A percentile compares a stretch with the other conserved stretches of the same genome.
Evolutionary conservation across 2,329 filamentous ascomycete genomes (phyloP).

Genomic region (Fusarium subtropicale): DNA sequence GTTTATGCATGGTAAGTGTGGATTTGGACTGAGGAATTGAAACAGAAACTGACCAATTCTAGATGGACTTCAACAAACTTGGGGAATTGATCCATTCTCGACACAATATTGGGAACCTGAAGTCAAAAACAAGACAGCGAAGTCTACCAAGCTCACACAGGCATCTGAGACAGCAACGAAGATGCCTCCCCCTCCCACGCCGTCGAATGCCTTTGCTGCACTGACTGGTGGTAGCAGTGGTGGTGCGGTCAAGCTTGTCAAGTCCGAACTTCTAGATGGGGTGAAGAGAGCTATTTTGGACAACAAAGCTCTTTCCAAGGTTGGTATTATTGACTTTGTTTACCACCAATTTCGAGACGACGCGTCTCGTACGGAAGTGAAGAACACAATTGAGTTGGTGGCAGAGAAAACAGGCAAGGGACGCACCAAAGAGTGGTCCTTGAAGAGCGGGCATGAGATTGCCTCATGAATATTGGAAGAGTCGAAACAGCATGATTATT

Average conservation of each 20-base stretch:
- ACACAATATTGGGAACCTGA: conserved; percentile 78
- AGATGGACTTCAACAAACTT: conserved; percentile 63
- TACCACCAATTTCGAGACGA: conserved; percentile 54
- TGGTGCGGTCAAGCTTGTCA: conserved; percentile 50
- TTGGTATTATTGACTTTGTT: conserved; percentile 56
- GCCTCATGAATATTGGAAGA: conserved; percentile 38
- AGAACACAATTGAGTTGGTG: conserved; percentile 56
- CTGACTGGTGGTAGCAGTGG: conserved; percentile 40
- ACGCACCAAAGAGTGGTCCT: conserved; percentile 54
- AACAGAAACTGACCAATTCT: conserved; percentile 35
- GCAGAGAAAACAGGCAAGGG: conserved; percentile 56
- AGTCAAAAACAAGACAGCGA: conserved; percentile 46
- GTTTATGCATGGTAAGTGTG: conserved; percentile 73
- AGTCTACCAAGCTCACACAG: conserved; percentile 24
- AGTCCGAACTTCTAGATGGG: conserved; percentile 55
- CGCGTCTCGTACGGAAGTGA: conserved; percentile 55
- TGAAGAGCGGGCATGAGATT: conserved; percentile 56
- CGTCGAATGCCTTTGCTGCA: conserved; percentile 54
- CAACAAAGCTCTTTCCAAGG: conserved; percentile 56
- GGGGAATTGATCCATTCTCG: conserved; percentile 84
- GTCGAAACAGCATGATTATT: conserved; percentile 30
- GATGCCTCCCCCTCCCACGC: conserved; percentile 52
- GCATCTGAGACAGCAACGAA: conserved; percentile 34
- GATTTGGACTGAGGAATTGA: too few relatives aligned
- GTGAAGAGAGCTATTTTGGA: conserved; percentile 57